Evolutionary conservation across 164 flowering plant species (phyloP), one percentile per base, ranked within the genome.

Genomic region (Vitis riparia): DNA sequence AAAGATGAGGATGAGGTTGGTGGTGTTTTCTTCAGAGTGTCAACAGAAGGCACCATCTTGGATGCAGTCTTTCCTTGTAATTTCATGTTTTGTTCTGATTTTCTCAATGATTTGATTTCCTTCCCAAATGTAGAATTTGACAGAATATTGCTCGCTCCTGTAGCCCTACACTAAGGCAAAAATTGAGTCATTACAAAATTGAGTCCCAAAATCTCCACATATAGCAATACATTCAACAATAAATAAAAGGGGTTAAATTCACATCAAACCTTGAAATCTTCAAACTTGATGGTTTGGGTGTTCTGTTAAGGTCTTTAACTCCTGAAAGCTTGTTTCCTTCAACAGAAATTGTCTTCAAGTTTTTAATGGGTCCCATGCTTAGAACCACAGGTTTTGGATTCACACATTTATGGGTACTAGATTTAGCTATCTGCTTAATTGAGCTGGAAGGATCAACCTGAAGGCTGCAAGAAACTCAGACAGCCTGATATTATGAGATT

Each of bases 181-280:
- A 17, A 53, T 14, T 17, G 8, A 30, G 32, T 32, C 50, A 71
- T 50, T 29, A 19, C 14, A 30, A 23, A 72, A 5, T 7, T 8
- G 10, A 55, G 29, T 55, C 49, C 52, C 7, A 16, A 51, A 9
- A 11, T 32, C n/a, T 44, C 23, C 16, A 30, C 15, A 37, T 11
- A 57, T 1, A 51, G 17, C 2, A 1, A 37, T 15, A 61, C 11
- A 16, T 56, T 16, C 62, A 71, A 47, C 37, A 63, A 5, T 44
- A 32, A 57, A 62, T 68, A 51, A 37, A 44, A 55, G 59, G 51
- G 15, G 11, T 10, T 9, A 66, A 8, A 55, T 59, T 9, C 5
- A 56, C n/a, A 65, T 56, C 65, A 65, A 56, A 89, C 93, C 87
- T 79, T 55, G 77, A 75, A 71, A 55, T 69, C 29, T 80, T 85